Base-by-base conservation (phyloP, 2,329 filamentous ascomycete species). In the Pseudogymnoascus sp. region DNA sequence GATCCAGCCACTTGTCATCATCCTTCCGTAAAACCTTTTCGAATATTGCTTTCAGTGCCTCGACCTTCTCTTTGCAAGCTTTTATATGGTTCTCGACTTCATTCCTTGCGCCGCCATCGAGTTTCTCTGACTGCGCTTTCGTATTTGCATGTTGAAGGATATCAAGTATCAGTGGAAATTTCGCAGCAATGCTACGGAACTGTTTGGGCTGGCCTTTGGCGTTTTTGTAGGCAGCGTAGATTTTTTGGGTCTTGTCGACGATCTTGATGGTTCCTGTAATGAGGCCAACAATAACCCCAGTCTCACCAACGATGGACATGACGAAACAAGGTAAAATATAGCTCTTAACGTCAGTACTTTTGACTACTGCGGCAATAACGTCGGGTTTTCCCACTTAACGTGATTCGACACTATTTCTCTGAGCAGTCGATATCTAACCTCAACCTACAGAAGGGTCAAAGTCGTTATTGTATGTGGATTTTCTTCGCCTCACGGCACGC, bases 231-330 rank as follows among this genome's bases (percentile, higher is more conserved):
- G 71, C 68, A 11, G 69, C 67, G 65, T 70, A 48, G 70, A 65
- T 54, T 72, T 67, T 1, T 68, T 66, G 10, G 63, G 68, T 36
- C n/a, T n/a, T n/a, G n/a, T 73, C 71, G 62, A 73, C 63, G 57
- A 73, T 71, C 1, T 68, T 19, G 60, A 74, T 72, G 23, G 73
- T 69, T 11, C 69, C 69, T 3, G 70, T 69, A 19, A 74, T 70
- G 2, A 74, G 61, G 2, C 70, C 70, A 6, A 73, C 16, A 19
- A 73, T 66, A 65, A 65, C 21, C 63, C 68, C 62, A 69, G 64
- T 28, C 68, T 68, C 67, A 21, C 39, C 39, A 13, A 43, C 39
- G 2, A 6, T 14, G 3, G 43, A n/a, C 43, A 51, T 51, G 21
- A 6, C 14, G 1, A 25, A 1, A 23, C 23, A 6, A 45, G 41